These are phyloP conservation scores for Trypanosoma grayi DNA, from an alignment of 208 protist genomes.

Conservation along the genomic window DNA sequence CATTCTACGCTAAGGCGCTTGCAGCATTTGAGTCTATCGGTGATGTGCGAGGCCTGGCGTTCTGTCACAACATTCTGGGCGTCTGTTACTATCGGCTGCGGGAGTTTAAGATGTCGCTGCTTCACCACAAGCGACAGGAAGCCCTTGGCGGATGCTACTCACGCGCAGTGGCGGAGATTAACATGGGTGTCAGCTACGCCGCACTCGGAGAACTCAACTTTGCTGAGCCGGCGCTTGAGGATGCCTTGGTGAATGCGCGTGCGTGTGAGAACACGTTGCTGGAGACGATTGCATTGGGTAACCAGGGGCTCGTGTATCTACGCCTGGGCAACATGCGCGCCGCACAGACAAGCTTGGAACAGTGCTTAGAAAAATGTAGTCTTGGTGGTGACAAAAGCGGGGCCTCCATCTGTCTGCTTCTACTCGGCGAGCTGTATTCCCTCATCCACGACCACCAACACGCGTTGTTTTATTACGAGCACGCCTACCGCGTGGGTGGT, in stretches of 20 bases:
- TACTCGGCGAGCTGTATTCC: constrained; percentile 86
- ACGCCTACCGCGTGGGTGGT: constrained; percentile 78
- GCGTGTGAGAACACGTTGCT: constrained; percentile 61
- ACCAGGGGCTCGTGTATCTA: constrained; percentile 70
- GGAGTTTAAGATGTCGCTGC: constrained; percentile 70
- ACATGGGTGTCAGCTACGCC: constrained; percentile 84
- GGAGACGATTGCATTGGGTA: constrained; percentile 80
- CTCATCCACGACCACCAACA: constrained; percentile 81
- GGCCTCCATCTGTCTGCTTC: constrained; percentile 76
- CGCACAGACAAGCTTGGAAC: constrained; percentile 72
- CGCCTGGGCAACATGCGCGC: constrained; percentile 78
- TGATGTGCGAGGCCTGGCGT: constrained; percentile 56
- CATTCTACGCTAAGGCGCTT: constrained; percentile 52
- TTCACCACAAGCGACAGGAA: constrained; percentile 86
- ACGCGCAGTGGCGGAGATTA: constrained; percentile 78
- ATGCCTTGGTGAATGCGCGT: constrained; percentile 63
- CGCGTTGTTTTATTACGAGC: constrained; percentile 89
- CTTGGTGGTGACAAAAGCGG: constrained; percentile 77
- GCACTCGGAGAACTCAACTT: constrained; percentile 80
- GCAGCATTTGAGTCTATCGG: constrained; percentile 48
- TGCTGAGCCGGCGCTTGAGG: constrained; percentile 71
- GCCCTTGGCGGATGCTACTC: constrained; percentile 73
- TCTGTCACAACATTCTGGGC: constrained; percentile 87
- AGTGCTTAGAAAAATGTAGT: constrained; percentile 84
- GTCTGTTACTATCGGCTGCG: constrained; percentile 67